Evolutionary conservation across 1,284 basidiomycete genomes (phyloP).

Genomic region (Flammula alnicola): DNA sequence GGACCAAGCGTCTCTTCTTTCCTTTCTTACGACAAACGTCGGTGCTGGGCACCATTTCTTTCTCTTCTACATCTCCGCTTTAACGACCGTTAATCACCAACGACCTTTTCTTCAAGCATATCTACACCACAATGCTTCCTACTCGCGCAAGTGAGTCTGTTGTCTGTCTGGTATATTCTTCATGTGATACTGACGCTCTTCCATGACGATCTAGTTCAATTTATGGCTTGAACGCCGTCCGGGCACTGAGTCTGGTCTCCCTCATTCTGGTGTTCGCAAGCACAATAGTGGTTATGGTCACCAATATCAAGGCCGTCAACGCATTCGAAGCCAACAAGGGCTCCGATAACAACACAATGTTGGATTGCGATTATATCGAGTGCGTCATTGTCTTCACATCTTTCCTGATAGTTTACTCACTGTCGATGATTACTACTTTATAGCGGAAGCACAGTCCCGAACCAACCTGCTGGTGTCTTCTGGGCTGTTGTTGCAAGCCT

Average conservation of each 20-base stretch:
- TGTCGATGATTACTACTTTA: constrained; percentile 1
- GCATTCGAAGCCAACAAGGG: constrained; percentile 52
- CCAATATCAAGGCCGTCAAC: constrained; percentile 81
- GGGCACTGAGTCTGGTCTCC: constrained; percentile 76
- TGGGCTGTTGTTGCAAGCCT: constrained; percentile 86
- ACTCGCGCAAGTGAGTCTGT: constrained; percentile 53
- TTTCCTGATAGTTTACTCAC: constrained; percentile 12
- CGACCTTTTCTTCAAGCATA: constrained; percentile 2
- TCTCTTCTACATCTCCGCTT: constrained; percentile 5
- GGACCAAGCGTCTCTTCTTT: constrained; percentile 18
- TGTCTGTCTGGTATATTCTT: neutral
- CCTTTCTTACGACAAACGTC: constrained; percentile 14
- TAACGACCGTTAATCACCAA: constrained; percentile 8
- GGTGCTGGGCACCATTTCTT: constrained; percentile 22
- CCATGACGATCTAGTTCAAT: constrained; percentile 51
- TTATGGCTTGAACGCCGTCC: constrained; percentile 80
- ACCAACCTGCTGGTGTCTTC: constrained; percentile 85
- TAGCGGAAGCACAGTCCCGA: constrained; percentile 80
- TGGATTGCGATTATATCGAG: constrained; percentile 77
- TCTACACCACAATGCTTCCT: constrained; percentile 40
- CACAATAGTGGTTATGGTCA: constrained; percentile 79
- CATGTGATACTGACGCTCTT: constrained; percentile 8
- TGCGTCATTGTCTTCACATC: constrained; percentile 41
- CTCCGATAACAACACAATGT: constrained; percentile 28
- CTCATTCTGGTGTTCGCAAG: constrained; percentile 78